A percentile compares a stretch with the other conserved stretches of the same genome.
Evolutionary conservation across 345 rosid genomes (phyloP).

Genomic region (Corchorus olitorius): DNA sequence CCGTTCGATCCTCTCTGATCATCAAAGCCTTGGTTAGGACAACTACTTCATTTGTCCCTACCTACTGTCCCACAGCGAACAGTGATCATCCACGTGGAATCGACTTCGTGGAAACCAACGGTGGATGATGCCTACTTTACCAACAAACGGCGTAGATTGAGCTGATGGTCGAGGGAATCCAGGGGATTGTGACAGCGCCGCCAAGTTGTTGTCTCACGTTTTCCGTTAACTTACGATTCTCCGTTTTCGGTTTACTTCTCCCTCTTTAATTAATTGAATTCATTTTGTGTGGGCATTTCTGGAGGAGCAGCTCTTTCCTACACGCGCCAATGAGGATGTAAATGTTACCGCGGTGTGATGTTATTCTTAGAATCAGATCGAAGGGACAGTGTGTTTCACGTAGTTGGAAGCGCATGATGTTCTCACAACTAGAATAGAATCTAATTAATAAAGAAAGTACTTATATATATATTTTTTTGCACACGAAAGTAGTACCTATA

Average conservation of each 20-base stretch:
- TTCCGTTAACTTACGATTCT: neutral
- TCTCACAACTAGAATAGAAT: no score
- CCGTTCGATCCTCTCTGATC: neutral
- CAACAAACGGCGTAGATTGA: slow-evolving; percentile 24
- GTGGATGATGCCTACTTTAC: neutral
- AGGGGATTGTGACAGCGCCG: slow-evolving; percentile 36
- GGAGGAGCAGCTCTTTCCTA: no score
- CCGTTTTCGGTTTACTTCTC: neutral
- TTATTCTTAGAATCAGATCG: no score
- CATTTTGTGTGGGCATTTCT: no score
- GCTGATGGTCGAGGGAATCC: slow-evolving; percentile 19
- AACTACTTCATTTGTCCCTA: neutral
- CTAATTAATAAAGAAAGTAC: no score
- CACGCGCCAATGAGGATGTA: no score
- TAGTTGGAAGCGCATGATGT: no score
- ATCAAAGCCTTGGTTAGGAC: neutral
- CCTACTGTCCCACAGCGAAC: neutral
- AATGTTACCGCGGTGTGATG: no score
- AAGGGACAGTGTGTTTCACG: no score
- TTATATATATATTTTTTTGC: no score
- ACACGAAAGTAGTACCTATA: no score
- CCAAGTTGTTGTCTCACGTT: slow-evolving; percentile 16
- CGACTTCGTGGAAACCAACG: neutral
- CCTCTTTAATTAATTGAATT: neutral
- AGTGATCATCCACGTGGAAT: neutral